Conservation (phyloP, 805 yeast species). For the Candida caryicola region DNA sequence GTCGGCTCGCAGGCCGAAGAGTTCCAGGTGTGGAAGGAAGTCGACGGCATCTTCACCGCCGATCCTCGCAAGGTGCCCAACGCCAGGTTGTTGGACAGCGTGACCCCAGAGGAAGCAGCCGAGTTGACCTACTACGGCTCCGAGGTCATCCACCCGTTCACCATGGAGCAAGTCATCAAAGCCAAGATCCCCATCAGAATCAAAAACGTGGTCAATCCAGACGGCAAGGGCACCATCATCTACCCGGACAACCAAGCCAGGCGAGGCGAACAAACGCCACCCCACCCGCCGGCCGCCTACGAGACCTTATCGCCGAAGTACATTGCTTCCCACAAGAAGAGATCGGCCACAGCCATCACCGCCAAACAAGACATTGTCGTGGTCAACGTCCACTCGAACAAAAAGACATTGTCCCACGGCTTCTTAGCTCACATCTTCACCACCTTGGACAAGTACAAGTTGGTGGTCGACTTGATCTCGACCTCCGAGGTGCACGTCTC, state of each 20-base stretch:
- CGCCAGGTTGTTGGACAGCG: slow-evolving; percentile 80
- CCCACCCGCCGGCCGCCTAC: slow-evolving; percentile 86
- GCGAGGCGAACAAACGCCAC: slow-evolving; percentile 87
- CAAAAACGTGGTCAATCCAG: slow-evolving; percentile 91
- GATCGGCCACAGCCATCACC: slow-evolving; percentile 93
- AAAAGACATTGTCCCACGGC: slow-evolving; percentile 89
- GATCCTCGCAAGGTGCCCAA: slow-evolving; percentile 94
- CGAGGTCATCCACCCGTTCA: slow-evolving; percentile 97
- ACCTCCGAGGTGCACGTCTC: slow-evolving; percentile 98
- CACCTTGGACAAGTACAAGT: slow-evolving; percentile 74
- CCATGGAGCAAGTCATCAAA: slow-evolving; percentile 97
- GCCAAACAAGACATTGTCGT: slow-evolving; percentile 92
- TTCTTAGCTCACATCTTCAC: slow-evolving; percentile 89
- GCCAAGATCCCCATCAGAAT: slow-evolving; percentile 96
- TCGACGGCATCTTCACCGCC: slow-evolving; percentile 97
- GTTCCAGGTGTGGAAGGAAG: slow-evolving; percentile 98
- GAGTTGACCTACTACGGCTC: slow-evolving; percentile 97
- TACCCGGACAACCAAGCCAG: slow-evolving; percentile 88
- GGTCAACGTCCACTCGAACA: slow-evolving; percentile 89
- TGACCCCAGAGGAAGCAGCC: slow-evolving; percentile 98
- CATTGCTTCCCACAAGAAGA: slow-evolving; percentile 43
- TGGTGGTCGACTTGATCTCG: slow-evolving; percentile 93
- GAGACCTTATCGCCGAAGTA: slow-evolving; percentile 41
- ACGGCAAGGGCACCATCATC: slow-evolving; percentile 89
- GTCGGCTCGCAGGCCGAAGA: slow-evolving; percentile 92